Percentiles rank a stretch among this genome's conserved stretches.
phyloP scores from a whole-genome alignment of 306 rosid species.

The Quercus berberidifolia region DNA sequence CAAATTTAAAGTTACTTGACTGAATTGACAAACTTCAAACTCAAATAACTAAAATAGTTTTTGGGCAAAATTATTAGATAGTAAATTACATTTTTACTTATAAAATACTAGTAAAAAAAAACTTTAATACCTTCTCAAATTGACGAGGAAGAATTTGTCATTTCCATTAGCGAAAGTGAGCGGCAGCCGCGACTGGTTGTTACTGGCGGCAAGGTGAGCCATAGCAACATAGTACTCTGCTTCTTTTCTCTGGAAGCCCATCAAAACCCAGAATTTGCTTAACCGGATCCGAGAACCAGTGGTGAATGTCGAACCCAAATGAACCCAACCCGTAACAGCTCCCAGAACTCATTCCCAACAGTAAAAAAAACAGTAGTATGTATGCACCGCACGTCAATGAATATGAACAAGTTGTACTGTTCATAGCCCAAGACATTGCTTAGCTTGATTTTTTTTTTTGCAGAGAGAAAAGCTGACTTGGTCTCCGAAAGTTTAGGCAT shows the following conservation, averaged over 20 bases:
- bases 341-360: conserved; percentile 22
- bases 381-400: background rate
- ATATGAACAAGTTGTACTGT: too few relatives aligned
- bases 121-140: conserved; percentile 57
- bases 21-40: too few relatives aligned
- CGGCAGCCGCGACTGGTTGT: conserved; percentile 12
- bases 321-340: conserved; percentile 34
- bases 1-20: too few relatives aligned
- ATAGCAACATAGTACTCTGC: conserved; percentile 57
- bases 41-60: too few relatives aligned
- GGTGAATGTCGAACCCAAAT: conserved; percentile 67
- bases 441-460: background rate
- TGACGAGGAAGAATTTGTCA: conserved; percentile 29
- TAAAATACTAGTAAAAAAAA: background rate
- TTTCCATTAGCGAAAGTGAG: conserved; percentile 54
- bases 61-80: too few relatives aligned
- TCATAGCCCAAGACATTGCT: conserved; percentile 24
- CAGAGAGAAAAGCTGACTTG: too few relatives aligned
- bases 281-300: conserved; percentile 63
- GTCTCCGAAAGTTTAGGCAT: too few relatives aligned
- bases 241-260: conserved; percentile 56
- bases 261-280: conserved; percentile 47
- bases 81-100: background rate
- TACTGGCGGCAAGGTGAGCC: conserved; percentile 48
- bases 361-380: background rate